These are phyloP conservation scores for Thelonectria rubi DNA, from an alignment of 2,329 filamentous ascomycete species.

Conservation along the genomic window DNA sequence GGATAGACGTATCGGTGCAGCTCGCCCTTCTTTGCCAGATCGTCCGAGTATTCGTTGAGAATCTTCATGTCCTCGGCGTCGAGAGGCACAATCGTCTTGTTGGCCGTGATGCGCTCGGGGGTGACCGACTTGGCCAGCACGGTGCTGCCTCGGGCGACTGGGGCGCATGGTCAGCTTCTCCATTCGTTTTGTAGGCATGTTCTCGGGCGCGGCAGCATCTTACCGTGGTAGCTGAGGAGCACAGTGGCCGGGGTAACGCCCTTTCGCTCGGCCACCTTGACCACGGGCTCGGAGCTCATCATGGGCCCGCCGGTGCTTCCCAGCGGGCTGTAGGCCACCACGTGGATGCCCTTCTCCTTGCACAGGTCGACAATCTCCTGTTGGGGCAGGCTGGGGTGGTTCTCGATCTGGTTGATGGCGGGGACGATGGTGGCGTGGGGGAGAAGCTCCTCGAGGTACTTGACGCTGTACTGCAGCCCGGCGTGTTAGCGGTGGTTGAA, in stretches of 20 bases:
- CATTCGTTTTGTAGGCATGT: too few relatives aligned
- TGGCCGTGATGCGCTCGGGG: conserved; percentile 73
- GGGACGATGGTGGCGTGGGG: conserved; percentile 63
- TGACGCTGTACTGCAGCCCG: conserved; percentile 58
- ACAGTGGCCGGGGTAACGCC: conserved; percentile 68
- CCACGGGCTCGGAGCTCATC: conserved; percentile 68
- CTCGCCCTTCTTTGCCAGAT: conserved; percentile 60
- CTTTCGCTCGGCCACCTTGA: conserved; percentile 72
- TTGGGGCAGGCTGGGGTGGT: conserved; percentile 76
- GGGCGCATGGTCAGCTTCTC: conserved; percentile 25
- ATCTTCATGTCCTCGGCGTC: conserved; percentile 70
- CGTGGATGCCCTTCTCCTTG: conserved; percentile 72
- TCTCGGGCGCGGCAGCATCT: conserved; percentile 40
- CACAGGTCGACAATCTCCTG: conserved; percentile 76
- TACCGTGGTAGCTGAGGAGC: conserved; percentile 77
- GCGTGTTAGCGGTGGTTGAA: conserved; percentile 5
- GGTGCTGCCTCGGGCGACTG: conserved; percentile 73
- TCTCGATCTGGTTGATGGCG: conserved; percentile 78
- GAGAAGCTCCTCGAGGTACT: conserved; percentile 65
- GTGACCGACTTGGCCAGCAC: conserved; percentile 80
- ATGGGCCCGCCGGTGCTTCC: conserved; percentile 72
- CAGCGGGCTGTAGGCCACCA: conserved; percentile 77
- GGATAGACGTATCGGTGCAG: conserved; percentile 73
- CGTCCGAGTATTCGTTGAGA: conserved; percentile 63
- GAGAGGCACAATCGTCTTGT: conserved; percentile 72